A percentile compares a stretch with the other conserved stretches of the same genome.
Evolutionary conservation across 2,329 filamentous ascomycete species (phyloP).

Genomic region (Sclerotinia minor): DNA sequence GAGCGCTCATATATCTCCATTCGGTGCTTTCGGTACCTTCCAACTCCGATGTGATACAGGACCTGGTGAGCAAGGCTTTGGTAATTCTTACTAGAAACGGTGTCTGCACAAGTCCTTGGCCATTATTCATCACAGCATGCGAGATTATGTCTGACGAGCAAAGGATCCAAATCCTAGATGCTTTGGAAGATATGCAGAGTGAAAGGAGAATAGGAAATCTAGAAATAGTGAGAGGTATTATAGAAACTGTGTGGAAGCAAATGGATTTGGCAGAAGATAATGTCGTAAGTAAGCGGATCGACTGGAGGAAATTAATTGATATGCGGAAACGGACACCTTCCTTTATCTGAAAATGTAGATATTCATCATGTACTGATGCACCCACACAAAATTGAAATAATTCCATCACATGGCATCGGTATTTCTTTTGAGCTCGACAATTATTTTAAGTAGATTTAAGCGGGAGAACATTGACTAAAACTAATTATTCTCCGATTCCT

Average conservation of each 20-base stretch:
- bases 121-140: slow-evolving; percentile 50
- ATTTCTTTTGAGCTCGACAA: not conserved
- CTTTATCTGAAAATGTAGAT: slow-evolving; percentile 20
- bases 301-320: slow-evolving; percentile 25
- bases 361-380: slow-evolving; percentile 15
- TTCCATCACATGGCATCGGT: not conserved
- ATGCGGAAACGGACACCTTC: slow-evolving; percentile 20
- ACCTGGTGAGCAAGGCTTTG: slow-evolving; percentile 42
- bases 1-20: slow-evolving; percentile 47
- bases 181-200: slow-evolving; percentile 47
- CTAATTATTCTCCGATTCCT: slow-evolving; percentile 45
- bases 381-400: not conserved
- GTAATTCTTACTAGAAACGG: slow-evolving; percentile 43
- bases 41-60: slow-evolving; percentile 32
- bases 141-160: slow-evolving; percentile 47
- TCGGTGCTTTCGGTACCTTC: slow-evolving; percentile 29
- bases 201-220: slow-evolving; percentile 50
- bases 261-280: slow-evolving; percentile 43
- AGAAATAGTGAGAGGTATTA: slow-evolving; percentile 46
- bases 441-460: not conserved
- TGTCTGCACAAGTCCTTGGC: slow-evolving; percentile 52
- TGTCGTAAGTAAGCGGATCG: slow-evolving; percentile 10
- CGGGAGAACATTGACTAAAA: slow-evolving; percentile 29
- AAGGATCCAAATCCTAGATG: slow-evolving; percentile 45
- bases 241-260: slow-evolving; percentile 50